phyloP scores from a whole-genome alignment of 768 basidiomycete genomes.

The Podaxis pistillaris region DNA sequence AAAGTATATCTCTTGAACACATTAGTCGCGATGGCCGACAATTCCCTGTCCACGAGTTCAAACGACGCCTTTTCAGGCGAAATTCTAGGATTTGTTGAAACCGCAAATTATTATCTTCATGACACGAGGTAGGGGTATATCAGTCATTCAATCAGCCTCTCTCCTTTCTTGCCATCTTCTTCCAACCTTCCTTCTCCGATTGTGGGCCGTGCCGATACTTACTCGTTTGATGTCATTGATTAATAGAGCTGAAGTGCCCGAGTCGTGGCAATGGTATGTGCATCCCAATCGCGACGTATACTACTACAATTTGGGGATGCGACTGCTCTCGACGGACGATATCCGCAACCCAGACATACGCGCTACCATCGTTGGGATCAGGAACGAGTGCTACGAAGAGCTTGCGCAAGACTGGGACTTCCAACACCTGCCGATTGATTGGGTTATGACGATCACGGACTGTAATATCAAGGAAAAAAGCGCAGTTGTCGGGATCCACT shows the following conservation, averaged over 20 bases:
- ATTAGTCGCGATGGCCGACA: neutral
- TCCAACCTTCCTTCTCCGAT: conserved; percentile 1
- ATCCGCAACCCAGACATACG: conserved; percentile 33
- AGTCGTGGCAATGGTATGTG: conserved; percentile 32
- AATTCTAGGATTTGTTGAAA: conserved; percentile 18
- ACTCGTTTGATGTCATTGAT: conserved; percentile 12
- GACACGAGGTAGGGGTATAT: conserved; percentile 17
- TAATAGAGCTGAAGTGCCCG: conserved; percentile 20
- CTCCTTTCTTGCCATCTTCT: conserved; percentile 4
- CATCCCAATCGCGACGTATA: conserved; percentile 49
- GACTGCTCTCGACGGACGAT: conserved; percentile 39
- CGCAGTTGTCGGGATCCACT: conserved; percentile 38
- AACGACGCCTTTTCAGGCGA: neutral
- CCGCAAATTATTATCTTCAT: conserved; percentile 16
- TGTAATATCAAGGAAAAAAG: conserved; percentile 26
- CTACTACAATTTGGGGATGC: conserved; percentile 34
- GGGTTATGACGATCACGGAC: conserved; percentile 39
- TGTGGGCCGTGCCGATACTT: conserved; percentile 5
- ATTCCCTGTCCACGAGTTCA: neutral
- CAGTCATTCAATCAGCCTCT: conserved; percentile 14
- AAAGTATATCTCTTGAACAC: neutral
- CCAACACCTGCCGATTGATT: conserved; percentile 33
- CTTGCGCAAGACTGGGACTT: conserved; percentile 29
- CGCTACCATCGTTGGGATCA: conserved; percentile 31
- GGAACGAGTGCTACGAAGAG: conserved; percentile 34